Percentiles rank a stretch among this genome's conserved stretches.
Conservation (phyloP, 805 yeast genomes). For the Tetrapisispora taiwanensis region DNA sequence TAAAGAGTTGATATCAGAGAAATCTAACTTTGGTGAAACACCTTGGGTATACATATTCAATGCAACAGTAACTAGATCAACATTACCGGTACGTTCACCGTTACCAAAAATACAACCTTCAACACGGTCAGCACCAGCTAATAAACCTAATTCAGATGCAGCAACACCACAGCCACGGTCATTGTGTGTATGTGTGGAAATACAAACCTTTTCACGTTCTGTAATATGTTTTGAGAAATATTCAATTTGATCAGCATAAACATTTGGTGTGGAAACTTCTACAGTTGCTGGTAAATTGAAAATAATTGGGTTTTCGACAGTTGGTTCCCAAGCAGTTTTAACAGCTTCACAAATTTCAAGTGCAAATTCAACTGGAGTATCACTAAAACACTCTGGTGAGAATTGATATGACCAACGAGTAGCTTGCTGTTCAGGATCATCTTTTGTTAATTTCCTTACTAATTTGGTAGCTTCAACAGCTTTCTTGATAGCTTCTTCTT, state of each 20-base stretch:
- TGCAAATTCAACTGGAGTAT: slow-evolving; percentile 55
- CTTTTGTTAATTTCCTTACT: slow-evolving; percentile 60
- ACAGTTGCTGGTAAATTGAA: slow-evolving; percentile 82
- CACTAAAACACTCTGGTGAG: slow-evolving; percentile 73
- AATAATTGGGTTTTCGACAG: slow-evolving; percentile 54
- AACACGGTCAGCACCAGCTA: slow-evolving; percentile 83
- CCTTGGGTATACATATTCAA: slow-evolving; percentile 75
- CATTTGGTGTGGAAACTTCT: slow-evolving; percentile 71
- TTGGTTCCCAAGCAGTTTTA: slow-evolving; percentile 63
- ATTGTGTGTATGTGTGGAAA: slow-evolving; percentile 74
- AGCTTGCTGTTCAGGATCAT: slow-evolving; percentile 40
- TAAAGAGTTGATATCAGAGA: slow-evolving; percentile 53
- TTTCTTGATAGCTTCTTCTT: slow-evolving; percentile 46
- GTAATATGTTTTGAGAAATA: slow-evolving; percentile 51
- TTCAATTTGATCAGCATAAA: slow-evolving; percentile 79
- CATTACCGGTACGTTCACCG: slow-evolving; percentile 84
- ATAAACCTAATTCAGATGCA: slow-evolving; percentile 69
- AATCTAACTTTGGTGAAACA: slow-evolving; percentile 58
- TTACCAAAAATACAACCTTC: slow-evolving; percentile 82
- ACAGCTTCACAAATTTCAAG: slow-evolving; percentile 65
- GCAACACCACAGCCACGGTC: slow-evolving; percentile 88
- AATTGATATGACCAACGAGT: slow-evolving; percentile 71
- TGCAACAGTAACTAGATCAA: slow-evolving; percentile 70
- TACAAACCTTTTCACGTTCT: slow-evolving; percentile 60
- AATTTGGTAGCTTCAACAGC: slow-evolving; percentile 56